A percentile compares a stretch with the other conserved stretches of the same genome.
Evolutionary conservation across 805 yeast genomes (phyloP).

Genomic region (Blastobotrys attinorum): DNA sequence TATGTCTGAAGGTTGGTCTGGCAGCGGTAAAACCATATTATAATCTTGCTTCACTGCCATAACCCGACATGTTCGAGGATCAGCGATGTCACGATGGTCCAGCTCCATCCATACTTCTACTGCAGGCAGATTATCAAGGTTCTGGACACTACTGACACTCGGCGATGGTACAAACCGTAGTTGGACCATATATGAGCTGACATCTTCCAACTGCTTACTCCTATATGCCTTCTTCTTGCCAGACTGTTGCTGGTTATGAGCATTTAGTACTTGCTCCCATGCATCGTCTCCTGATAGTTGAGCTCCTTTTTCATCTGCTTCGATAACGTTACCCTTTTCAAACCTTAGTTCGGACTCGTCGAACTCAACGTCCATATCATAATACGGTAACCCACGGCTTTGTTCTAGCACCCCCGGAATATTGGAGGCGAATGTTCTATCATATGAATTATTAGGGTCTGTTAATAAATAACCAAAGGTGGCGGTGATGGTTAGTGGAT

Average conservation of each 20-base stretch:
- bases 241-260: background rate
- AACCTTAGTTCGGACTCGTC: constrained; percentile 8
- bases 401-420: constrained; percentile 21
- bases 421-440: constrained; percentile 22
- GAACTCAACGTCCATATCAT: constrained; percentile 15
- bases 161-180: constrained; percentile 42
- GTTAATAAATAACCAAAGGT: constrained; percentile 27
- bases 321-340: too few species aligned
- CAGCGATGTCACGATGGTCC: constrained; percentile 26
- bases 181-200: constrained; percentile 32
- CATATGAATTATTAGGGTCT: constrained; percentile 4
- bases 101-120: constrained; percentile 49
- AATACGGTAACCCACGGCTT: constrained; percentile 21
- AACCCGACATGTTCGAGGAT: constrained; percentile 34
- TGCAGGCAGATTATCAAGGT: constrained; percentile 35
- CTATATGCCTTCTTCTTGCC: background rate
- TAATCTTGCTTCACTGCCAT: constrained; percentile 42
- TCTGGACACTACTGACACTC: constrained; percentile 17
- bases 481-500: constrained; percentile 23
- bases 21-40: constrained; percentile 36
- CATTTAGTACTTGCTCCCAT: constrained; percentile 12
- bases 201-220: constrained; percentile 1
- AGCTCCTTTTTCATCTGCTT: background rate
- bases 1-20: constrained; percentile 36
- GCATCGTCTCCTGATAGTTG: constrained; percentile 5